Percentiles rank a stretch among this genome's conserved stretches.
phyloP scores from a whole-genome alignment of 2,329 filamentous ascomycete genomes.

The Stachybotrys elegans region DNA sequence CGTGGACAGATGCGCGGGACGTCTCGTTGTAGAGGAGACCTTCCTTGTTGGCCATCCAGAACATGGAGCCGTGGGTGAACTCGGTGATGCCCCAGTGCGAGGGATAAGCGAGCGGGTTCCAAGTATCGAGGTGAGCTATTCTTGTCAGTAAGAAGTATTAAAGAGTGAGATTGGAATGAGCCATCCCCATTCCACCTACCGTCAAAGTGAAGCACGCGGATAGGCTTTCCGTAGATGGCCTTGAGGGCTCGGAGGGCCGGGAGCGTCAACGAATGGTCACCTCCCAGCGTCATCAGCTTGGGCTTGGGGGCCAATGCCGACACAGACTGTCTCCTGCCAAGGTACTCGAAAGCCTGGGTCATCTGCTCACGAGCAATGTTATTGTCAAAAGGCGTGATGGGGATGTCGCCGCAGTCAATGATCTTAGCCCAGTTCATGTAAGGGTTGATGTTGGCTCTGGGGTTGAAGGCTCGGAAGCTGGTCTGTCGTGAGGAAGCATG shows the following conservation, averaged over 20 bases:
- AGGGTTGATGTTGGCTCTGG: constrained; percentile 76
- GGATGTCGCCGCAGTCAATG: constrained; percentile 87
- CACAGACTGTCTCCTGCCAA: constrained; percentile 41
- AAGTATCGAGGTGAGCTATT: constrained; percentile 69
- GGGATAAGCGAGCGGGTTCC: constrained; percentile 78
- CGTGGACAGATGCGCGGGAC: constrained; percentile 71
- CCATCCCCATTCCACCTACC: constrained; percentile 15
- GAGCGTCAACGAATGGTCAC: constrained; percentile 67
- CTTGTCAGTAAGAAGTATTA: background rate
- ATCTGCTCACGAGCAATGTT: constrained; percentile 76
- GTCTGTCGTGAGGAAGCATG: constrained; percentile 79
- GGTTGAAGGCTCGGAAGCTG: constrained; percentile 72
- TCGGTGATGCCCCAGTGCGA: constrained; percentile 61
- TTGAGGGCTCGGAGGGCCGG: constrained; percentile 64
- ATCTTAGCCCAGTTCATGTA: constrained; percentile 78
- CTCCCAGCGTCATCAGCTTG: constrained; percentile 65
- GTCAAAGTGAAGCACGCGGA: constrained; percentile 73
- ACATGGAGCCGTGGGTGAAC: constrained; percentile 89
- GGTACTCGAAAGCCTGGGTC: constrained; percentile 72
- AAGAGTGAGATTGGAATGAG: background rate
- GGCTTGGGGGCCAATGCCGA: constrained; percentile 32
- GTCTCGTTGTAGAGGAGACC: constrained; percentile 68
- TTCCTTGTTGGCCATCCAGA: constrained; percentile 81
- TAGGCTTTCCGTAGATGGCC: constrained; percentile 53
- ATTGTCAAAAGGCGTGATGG: constrained; percentile 83